A percentile compares a stretch with the other conserved stretches of the same genome.
These are phyloP conservation scores for Arthrobotrys conoides DNA, from an alignment of 2,329 filamentous ascomycete genomes.

Conservation along the genomic window DNA sequence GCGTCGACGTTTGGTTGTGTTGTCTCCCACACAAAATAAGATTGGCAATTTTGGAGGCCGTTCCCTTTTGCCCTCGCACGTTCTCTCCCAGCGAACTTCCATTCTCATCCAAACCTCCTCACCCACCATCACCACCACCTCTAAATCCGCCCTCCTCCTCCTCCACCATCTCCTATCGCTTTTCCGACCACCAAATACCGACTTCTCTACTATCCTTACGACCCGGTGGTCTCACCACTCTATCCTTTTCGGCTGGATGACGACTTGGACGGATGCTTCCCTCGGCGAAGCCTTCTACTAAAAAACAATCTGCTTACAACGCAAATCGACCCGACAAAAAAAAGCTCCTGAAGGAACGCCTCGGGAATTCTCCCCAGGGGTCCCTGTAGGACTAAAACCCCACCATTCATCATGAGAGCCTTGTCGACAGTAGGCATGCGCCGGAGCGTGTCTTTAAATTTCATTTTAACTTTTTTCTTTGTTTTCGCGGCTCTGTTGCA, in stretches of 20 bases:
- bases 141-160: conserved; percentile 25
- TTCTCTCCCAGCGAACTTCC: conserved; percentile 24
- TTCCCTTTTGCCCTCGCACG: background rate
- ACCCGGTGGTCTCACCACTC: conserved; percentile 39
- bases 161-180: conserved; percentile 30
- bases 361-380: conserved; percentile 53
- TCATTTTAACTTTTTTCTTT: conserved; percentile 53
- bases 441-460: conserved; percentile 45
- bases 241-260: conserved; percentile 53
- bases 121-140: conserved; percentile 25
- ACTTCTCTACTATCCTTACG: conserved; percentile 37
- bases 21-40: conserved; percentile 21
- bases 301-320: conserved; percentile 30
- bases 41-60: conserved; percentile 16
- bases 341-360: conserved; percentile 58
- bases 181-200: conserved; percentile 11
- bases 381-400: conserved; percentile 34
- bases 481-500: conserved; percentile 59
- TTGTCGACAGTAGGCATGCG: conserved; percentile 55
- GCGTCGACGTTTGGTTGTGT: background rate
- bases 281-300: conserved; percentile 52
- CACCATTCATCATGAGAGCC: conserved; percentile 46
- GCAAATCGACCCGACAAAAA: conserved; percentile 37
- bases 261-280: conserved; percentile 59
- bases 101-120: conserved; percentile 34